Conservation (phyloP, 2,329 filamentous ascomycete species). For the Lecanosticta acicola region DNA sequence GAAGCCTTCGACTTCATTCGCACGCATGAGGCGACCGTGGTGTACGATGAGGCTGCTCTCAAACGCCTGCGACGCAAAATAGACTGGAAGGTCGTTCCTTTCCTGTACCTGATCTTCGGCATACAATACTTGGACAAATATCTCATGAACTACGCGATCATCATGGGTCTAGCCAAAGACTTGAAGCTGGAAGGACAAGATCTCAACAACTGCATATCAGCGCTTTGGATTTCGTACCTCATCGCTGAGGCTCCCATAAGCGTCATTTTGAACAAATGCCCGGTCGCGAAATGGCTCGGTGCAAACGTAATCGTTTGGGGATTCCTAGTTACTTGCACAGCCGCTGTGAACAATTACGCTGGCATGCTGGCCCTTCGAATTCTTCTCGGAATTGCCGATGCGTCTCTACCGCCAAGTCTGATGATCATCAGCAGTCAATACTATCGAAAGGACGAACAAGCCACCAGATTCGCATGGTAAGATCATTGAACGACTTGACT, state of each 20-base stretch:
- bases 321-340: slow-evolving; percentile 11
- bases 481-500: too few relatives aligned
- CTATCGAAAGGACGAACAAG: slow-evolving; percentile 49
- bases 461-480: slow-evolving; percentile 54
- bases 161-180: slow-evolving; percentile 49
- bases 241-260: slow-evolving; percentile 10
- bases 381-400: slow-evolving; percentile 15
- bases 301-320: slow-evolving; percentile 12
- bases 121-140: slow-evolving; percentile 43
- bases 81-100: slow-evolving; percentile 16
- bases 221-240: slow-evolving; percentile 17
- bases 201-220: slow-evolving; percentile 17
- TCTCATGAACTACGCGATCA: slow-evolving; percentile 59
- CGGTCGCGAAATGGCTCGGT: slow-evolving; percentile 30
- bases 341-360: slow-evolving; percentile 21
- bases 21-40: neutral
- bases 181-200: slow-evolving; percentile 16
- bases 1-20: slow-evolving; percentile 5
- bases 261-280: slow-evolving; percentile 37
- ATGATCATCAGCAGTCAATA: slow-evolving; percentile 23
- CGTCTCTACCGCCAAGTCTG: slow-evolving; percentile 9
- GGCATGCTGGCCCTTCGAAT: slow-evolving; percentile 14
- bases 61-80: slow-evolving; percentile 14
- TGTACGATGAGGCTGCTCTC: slow-evolving; percentile 1
- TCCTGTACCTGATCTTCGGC: slow-evolving; percentile 12